Evolutionary conservation across 106 monocot species (phyloP).

Genomic region (Platanthera guangdongensis): DNA sequence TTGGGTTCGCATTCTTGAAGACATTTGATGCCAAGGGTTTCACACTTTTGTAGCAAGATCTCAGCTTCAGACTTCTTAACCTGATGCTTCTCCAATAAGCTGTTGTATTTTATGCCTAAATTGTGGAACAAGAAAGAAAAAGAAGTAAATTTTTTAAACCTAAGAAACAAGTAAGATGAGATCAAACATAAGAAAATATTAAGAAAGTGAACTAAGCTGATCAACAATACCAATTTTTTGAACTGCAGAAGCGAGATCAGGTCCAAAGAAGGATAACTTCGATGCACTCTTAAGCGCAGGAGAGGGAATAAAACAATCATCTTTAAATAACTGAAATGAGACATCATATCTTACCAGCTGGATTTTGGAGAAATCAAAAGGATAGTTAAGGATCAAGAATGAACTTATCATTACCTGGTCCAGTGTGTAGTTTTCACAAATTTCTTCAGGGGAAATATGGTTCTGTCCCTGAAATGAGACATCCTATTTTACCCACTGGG

Average conservation of each 20-base stretch:
- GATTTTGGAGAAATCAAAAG: not conserved
- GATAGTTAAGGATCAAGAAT: not conserved
- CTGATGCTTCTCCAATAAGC: slow-evolving; percentile 22
- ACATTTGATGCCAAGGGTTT: slow-evolving; percentile 35
- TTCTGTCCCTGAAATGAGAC: slow-evolving; percentile 12
- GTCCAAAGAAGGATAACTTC: slow-evolving; percentile 7
- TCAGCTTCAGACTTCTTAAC: slow-evolving; percentile 17
- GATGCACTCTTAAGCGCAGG: slow-evolving; percentile 22
- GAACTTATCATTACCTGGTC: slow-evolving; percentile 15
- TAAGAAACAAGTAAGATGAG: not conserved
- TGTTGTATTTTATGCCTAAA: slow-evolving; percentile 49
- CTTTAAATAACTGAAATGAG: slow-evolving; percentile 6
- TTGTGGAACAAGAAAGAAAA: not conserved
- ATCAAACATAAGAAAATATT: slow-evolving; percentile 1
- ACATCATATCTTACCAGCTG: not conserved
- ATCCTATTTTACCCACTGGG: no score
- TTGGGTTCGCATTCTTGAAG: slow-evolving; percentile 41
- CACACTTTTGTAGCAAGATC: slow-evolving; percentile 5
- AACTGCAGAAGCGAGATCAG: slow-evolving; percentile 28
- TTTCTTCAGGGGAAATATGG: not conserved
- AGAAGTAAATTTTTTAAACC: not conserved
- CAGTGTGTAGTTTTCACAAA: slow-evolving; percentile 4
- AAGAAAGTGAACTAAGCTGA: not conserved
- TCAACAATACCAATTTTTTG: slow-evolving; percentile 34
- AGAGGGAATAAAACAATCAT: slow-evolving; percentile 28